Evolutionary conservation across 352 stramenopile genomes (phyloP).

Genomic region (Pythium periplocum): DNA sequence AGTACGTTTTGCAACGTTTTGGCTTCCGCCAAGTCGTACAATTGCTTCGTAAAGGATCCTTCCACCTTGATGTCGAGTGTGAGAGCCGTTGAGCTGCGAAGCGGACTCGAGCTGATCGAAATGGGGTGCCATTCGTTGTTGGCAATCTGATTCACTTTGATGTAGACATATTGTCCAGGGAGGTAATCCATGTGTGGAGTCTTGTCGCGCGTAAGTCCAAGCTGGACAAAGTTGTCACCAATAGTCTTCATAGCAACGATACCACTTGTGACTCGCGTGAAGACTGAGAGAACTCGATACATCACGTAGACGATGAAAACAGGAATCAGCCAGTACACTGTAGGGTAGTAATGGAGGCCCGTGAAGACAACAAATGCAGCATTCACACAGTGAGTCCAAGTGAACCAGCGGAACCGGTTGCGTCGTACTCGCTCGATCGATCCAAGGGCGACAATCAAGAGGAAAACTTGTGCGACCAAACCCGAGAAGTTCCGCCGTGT

Average conservation of each 20-base stretch:
- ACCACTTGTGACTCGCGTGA: conserved; percentile 12
- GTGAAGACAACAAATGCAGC: conserved; percentile 39
- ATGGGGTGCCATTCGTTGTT: conserved; percentile 67
- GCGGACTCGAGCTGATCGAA: conserved; percentile 61
- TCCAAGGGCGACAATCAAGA: conserved; percentile 32
- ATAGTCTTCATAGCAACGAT: conserved; percentile 20
- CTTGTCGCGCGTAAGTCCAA: conserved; percentile 40
- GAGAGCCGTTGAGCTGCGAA: conserved; percentile 33
- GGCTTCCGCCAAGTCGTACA: conserved; percentile 40
- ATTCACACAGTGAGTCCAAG: conserved; percentile 45
- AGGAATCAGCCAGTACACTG: conserved; percentile 52
- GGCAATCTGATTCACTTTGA: conserved; percentile 51
- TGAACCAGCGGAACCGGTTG: conserved; percentile 47
- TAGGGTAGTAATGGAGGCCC: conserved; percentile 64
- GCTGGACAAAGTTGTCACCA: conserved; percentile 40
- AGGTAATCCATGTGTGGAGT: conserved; percentile 22
- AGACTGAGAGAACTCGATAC: conserved; percentile 48
- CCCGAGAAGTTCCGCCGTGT: conserved; percentile 62
- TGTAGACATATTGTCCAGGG: conserved; percentile 68
- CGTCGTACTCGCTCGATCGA: conserved; percentile 53
- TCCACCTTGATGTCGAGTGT: conserved; percentile 58
- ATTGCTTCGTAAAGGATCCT: conserved; percentile 42
- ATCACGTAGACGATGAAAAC: conserved; percentile 50
- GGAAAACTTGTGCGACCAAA: conserved; percentile 33
- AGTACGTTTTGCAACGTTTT: conserved; percentile 37